Evolutionary conservation across 768 basidiomycete species (phyloP).

Genomic region (Macrolepiota albuminosa): DNA sequence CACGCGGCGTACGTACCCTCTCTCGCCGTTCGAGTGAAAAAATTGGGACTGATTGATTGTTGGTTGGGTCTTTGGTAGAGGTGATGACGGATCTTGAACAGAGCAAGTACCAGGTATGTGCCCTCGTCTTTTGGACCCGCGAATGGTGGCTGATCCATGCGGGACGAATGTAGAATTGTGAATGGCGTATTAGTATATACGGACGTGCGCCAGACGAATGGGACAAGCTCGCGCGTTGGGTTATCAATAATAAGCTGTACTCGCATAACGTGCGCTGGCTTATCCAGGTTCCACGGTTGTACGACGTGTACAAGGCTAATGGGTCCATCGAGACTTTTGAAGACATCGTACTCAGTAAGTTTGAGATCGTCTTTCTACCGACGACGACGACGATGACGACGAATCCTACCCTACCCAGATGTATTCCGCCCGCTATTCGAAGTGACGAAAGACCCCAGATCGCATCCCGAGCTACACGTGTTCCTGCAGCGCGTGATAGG

Average conservation of each 20-base stretch:
- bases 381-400: no score
- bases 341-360: constrained; percentile 78
- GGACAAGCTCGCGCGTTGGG: constrained; percentile 98
- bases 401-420: constrained; percentile 42
- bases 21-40: no score
- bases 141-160: no score
- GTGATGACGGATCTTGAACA: constrained; percentile 97
- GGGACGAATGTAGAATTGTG: constrained; percentile 61
- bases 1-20: constrained; percentile 61
- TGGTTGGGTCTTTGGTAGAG: constrained; percentile 44
- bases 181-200: constrained; percentile 97
- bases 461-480: constrained; percentile 91
- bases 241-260: constrained; percentile 86
- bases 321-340: constrained; percentile 84
- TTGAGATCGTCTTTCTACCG: no score
- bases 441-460: constrained; percentile 85
- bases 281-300: constrained; percentile 91
- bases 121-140: no score
- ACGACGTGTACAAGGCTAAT: constrained; percentile 91
- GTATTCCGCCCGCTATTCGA: constrained; percentile 93
- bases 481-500: constrained; percentile 95
- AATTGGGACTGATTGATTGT: no score
- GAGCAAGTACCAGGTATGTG: constrained; percentile 89
- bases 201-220: constrained; percentile 82
- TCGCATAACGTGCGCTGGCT: constrained; percentile 99